Conservation (phyloP, 1,284 basidiomycete species). For the Cryptococcus sp. region DNA sequence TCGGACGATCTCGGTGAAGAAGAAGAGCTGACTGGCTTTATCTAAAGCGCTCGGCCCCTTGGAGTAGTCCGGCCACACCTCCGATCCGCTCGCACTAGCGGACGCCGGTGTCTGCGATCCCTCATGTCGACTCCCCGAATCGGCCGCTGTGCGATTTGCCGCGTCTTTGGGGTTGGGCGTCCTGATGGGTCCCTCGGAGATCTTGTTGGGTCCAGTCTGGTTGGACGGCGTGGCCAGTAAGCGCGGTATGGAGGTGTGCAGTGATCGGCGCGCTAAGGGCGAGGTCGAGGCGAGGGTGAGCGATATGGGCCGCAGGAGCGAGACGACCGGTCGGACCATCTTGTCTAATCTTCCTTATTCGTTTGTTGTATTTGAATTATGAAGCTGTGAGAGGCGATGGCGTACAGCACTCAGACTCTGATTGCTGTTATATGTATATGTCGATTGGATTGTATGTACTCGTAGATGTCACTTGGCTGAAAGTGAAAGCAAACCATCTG, state of each 20-base stretch:
- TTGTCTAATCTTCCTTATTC: not conserved
- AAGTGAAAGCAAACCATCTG: no score
- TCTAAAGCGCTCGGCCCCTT: constrained; percentile 84
- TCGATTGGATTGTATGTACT: no score
- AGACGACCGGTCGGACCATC: constrained; percentile 8
- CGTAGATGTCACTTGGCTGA: no score
- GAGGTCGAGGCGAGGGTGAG: constrained; percentile 4
- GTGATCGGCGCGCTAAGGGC: constrained; percentile 11
- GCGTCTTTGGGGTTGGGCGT: constrained; percentile 34
- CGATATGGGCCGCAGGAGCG: constrained; percentile 10
- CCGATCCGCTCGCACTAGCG: constrained; percentile 10
- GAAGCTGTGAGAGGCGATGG: no score
- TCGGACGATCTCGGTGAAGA: constrained; percentile 97
- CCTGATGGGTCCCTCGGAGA: constrained; percentile 33
- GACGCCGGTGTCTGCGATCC: not conserved
- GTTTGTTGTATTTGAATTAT: no score
- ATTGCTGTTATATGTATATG: no score
- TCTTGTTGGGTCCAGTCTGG: constrained; percentile 29
- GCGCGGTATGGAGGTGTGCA: constrained; percentile 21
- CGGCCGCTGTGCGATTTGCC: constrained; percentile 17
- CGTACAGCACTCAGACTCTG: no score
- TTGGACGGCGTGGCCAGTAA: constrained; percentile 33
- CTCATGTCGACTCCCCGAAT: constrained; percentile 15
- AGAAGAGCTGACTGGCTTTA: constrained; percentile 95
- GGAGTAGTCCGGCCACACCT: constrained; percentile 47